A percentile compares a stretch with the other conserved stretches of the same genome.
These are phyloP conservation scores for Arabis alpina DNA, from an alignment of 345 rosid species.

Conservation along the genomic window DNA sequence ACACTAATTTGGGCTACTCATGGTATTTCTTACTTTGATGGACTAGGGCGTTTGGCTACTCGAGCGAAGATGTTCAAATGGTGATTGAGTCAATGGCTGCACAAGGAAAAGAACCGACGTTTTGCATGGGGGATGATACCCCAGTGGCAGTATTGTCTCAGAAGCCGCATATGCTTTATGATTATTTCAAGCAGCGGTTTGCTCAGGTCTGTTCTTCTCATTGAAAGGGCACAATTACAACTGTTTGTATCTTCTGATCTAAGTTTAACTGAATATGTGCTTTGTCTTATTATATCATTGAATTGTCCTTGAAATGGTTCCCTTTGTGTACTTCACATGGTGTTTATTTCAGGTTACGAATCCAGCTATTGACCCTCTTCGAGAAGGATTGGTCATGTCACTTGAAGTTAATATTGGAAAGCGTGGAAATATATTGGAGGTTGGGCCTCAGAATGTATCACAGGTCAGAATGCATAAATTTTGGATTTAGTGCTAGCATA, in stretches of 20 bases:
- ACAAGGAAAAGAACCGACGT: conserved; percentile 97
- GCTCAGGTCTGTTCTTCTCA: conserved; percentile 75
- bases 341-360: conserved; percentile 73
- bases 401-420: conserved; percentile 95
- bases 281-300: conserved; percentile 15
- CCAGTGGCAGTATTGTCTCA: conserved; percentile 93
- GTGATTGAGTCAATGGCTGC: conserved; percentile 96
- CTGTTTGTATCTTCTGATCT: not conserved
- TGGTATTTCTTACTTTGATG: conserved; percentile 27
- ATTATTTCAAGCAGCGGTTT: conserved; percentile 99
- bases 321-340: conserved; percentile 29
- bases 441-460: conserved; percentile 92
- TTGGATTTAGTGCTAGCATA: conserved; percentile 22
- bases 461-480: conserved; percentile 59
- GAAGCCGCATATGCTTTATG: conserved; percentile 92
- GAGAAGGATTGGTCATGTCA: conserved; percentile 99
- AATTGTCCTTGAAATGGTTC: conserved; percentile 17
- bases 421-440: conserved; percentile 91
- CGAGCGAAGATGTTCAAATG: conserved; percentile 99
- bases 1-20: conserved; percentile 30
- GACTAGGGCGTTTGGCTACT: conserved; percentile 96
- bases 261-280: not conserved
- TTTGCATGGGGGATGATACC: conserved; percentile 98
- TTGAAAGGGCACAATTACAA: conserved; percentile 10
- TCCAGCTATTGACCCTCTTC: conserved; percentile 97